Conservation (phyloP, 371 early-diverging fungal species). For the Mucor velutinosus region DNA sequence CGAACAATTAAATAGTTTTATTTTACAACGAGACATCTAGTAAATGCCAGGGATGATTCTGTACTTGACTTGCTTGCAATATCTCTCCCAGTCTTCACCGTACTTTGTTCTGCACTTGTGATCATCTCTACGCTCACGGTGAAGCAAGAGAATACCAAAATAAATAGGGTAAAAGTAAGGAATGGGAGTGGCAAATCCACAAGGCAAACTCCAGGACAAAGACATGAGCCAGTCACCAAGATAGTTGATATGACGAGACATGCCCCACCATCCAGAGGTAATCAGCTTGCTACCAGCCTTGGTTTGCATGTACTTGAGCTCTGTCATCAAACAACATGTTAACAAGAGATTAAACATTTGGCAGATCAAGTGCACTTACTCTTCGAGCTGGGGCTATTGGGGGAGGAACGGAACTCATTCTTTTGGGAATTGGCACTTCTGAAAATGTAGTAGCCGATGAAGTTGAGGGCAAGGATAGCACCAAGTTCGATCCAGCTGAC, state of each 20-base stretch:
- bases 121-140: slow-evolving; percentile 89
- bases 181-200: slow-evolving; percentile 64
- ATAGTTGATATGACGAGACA: slow-evolving; percentile 92
- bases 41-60: slow-evolving; percentile 77
- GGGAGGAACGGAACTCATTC: slow-evolving; percentile 84
- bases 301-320: slow-evolving; percentile 84
- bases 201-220: slow-evolving; percentile 79
- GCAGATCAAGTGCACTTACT: slow-evolving; percentile 40
- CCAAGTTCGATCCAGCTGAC: slow-evolving; percentile 52
- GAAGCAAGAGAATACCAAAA: slow-evolving; percentile 86
- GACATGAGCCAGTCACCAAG: slow-evolving; percentile 89
- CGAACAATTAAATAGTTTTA: neutral
- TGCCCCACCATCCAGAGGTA: slow-evolving; percentile 93
- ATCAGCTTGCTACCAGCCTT: slow-evolving; percentile 79
- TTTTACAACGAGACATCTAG: neutral
- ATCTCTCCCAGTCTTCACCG: slow-evolving; percentile 91
- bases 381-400: slow-evolving; percentile 65
- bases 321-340: slow-evolving; percentile 19
- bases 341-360: neutral
- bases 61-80: slow-evolving; percentile 82
- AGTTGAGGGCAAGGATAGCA: slow-evolving; percentile 60
- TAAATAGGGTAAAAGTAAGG: slow-evolving; percentile 94
- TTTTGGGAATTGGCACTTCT: slow-evolving; percentile 91
- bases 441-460: slow-evolving; percentile 84
- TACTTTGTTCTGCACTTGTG: slow-evolving; percentile 88